These are phyloP conservation scores for Zea mays DNA, from an alignment of 176 grass and related monocot species.

Conservation along the genomic window DNA sequence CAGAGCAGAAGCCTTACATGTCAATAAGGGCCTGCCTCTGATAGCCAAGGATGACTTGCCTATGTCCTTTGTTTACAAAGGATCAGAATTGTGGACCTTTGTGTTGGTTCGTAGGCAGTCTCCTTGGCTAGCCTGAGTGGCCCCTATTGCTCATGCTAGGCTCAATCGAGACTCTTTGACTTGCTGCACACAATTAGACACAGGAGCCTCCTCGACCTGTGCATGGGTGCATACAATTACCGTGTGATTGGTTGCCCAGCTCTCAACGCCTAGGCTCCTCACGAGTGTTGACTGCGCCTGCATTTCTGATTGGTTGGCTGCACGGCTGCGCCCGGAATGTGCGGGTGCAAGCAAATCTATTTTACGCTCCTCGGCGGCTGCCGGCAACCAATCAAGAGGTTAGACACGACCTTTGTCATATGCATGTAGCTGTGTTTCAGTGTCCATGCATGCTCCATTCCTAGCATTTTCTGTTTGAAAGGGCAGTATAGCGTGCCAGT, in stretches of 20 bases:
- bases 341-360: too few species aligned
- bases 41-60: conserved; percentile 41
- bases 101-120: conserved; percentile 34
- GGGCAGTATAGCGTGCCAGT: neutral
- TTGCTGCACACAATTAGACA: neutral
- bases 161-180: neutral
- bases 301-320: too few species aligned
- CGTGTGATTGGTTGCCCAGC: too few species aligned
- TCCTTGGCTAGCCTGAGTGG: conserved; percentile 42
- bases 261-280: too few species aligned
- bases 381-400: too few species aligned
- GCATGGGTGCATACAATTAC: neutral
- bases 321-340: too few species aligned
- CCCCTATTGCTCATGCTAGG: conserved; percentile 34
- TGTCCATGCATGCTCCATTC: neutral
- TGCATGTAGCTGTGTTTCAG: neutral
- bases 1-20: conserved; percentile 43
- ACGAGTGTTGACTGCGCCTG: too few species aligned
- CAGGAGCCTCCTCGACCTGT: neutral
- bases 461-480: neutral
- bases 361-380: too few species aligned
- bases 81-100: conserved; percentile 17
- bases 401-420: neutral
- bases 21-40: conserved; percentile 28
- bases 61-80: neutral